Evolutionary conservation across 2,329 filamentous ascomycete genomes (phyloP).

Genomic region (Calonectria pauciramosa): DNA sequence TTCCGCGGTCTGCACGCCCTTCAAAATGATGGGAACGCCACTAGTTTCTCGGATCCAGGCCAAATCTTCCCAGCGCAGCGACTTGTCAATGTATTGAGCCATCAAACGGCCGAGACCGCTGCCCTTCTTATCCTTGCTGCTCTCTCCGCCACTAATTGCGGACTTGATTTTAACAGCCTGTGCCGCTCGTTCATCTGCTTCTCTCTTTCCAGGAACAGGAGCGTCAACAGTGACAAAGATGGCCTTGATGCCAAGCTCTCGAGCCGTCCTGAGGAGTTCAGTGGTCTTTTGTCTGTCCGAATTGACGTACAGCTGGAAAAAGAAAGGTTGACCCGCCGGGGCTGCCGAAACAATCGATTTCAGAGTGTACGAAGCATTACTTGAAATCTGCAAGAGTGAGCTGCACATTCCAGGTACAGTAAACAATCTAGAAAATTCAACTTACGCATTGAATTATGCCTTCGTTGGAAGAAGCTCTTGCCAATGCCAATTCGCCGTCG

Average conservation of each 20-base stretch:
- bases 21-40: constrained; percentile 63
- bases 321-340: constrained; percentile 56
- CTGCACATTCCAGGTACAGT: too few relatives aligned
- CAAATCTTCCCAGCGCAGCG: constrained; percentile 65
- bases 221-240: constrained; percentile 67
- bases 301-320: constrained; percentile 69
- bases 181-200: constrained; percentile 66
- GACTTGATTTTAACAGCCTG: constrained; percentile 57
- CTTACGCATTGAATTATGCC: constrained; percentile 64
- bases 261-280: constrained; percentile 54
- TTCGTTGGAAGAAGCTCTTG: constrained; percentile 60
- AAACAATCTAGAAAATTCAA: background rate
- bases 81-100: constrained; percentile 63
- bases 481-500: constrained; percentile 64
- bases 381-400: constrained; percentile 55
- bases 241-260: constrained; percentile 61
- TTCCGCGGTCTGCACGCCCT: constrained; percentile 67
- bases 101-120: constrained; percentile 66
- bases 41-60: constrained; percentile 62
- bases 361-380: constrained; percentile 64
- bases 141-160: constrained; percentile 54
- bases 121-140: constrained; percentile 64
- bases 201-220: constrained; percentile 67
- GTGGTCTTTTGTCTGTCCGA: constrained; percentile 61
- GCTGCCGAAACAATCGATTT: constrained; percentile 57